Percentiles rank a stretch among this genome's conserved stretches.
phyloP scores from a whole-genome alignment of 768 basidiomycete genomes.

The Podaxis sp. region DNA sequence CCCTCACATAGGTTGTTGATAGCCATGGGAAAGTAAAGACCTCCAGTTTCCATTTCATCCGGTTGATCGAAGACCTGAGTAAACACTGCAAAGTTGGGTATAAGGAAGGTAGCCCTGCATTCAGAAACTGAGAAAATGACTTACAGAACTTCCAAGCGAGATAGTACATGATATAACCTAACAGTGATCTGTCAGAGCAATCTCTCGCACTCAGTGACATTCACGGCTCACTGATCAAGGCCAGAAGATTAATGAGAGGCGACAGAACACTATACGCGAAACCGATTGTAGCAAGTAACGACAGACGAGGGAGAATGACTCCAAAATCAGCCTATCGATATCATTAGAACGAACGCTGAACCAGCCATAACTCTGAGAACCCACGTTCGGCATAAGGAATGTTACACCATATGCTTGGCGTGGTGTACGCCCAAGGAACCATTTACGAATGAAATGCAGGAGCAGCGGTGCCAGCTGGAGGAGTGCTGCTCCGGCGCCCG shows the following conservation, averaged over 20 bases:
- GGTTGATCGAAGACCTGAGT: conserved; percentile 54
- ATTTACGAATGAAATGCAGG: conserved; percentile 61
- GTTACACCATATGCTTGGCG: conserved; percentile 60
- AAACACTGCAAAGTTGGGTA: conserved; percentile 33
- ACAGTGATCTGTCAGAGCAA: not conserved
- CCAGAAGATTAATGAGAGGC: conserved; percentile 67
- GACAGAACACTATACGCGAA: conserved; percentile 63
- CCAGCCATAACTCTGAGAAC: conserved; percentile 11
- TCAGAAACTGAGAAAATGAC: conserved; percentile 19
- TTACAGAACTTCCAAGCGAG: conserved; percentile 58
- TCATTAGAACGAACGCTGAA: not conserved
- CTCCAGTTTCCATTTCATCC: conserved; percentile 47
- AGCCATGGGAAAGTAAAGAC: conserved; percentile 45
- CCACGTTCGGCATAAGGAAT: conserved; percentile 52
- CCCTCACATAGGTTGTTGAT: conserved; percentile 48
- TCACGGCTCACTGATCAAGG: conserved; percentile 46
- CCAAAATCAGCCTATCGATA: conserved; percentile 47
- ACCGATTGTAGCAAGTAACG: conserved; percentile 50
- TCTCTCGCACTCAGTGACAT: not conserved
- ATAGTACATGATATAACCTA: conserved; percentile 56
- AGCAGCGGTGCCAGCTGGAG: conserved; percentile 53
- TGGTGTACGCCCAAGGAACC: conserved; percentile 68
- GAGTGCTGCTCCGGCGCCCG: conserved; percentile 52
- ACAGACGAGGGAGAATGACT: conserved; percentile 46
- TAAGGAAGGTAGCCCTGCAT: not conserved